Percentiles rank a stretch among this genome's conserved stretches.
Conservation (phyloP, 495 filamentous ascomycete genomes). For the Cercophora samala region DNA sequence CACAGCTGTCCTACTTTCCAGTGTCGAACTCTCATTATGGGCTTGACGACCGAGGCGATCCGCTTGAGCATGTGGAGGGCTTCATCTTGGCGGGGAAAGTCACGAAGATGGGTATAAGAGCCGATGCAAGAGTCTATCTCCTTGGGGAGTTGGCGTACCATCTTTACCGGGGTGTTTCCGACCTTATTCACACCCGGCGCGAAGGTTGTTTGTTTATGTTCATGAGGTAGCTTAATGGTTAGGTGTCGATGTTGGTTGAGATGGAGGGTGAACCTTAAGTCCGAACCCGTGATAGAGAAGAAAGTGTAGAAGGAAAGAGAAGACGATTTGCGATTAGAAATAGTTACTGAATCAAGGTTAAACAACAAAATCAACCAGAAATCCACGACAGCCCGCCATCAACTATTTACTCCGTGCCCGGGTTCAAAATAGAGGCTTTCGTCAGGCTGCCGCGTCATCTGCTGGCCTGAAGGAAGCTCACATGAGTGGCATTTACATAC, state of each 20-base stretch:
- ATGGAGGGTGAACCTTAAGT: background rate
- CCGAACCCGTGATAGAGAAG: background rate
- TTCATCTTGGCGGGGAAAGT: slow-evolving; percentile 68
- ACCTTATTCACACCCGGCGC: background rate
- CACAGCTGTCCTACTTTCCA: slow-evolving; percentile 79
- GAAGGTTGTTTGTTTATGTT: background rate
- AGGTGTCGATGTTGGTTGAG: background rate
- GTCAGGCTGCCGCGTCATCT: background rate
- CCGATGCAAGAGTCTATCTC: slow-evolving; percentile 67
- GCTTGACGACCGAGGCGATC: slow-evolving; percentile 87
- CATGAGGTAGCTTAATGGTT: background rate
- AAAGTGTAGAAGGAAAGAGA: background rate
- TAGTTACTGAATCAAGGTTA: background rate
- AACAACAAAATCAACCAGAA: background rate
- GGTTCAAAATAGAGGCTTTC: background rate
- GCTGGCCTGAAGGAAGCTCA: background rate
- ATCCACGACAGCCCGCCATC: background rate
- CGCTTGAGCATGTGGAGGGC: slow-evolving; percentile 80
- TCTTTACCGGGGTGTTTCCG: background rate
- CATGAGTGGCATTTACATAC: background rate
- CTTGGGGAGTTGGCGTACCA: slow-evolving; percentile 31
- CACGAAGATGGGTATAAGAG: slow-evolving; percentile 74
- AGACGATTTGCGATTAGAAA: background rate
- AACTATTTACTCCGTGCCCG: background rate
- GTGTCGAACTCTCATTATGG: slow-evolving; percentile 81